Percentiles rank a stretch among this genome's conserved stretches.
These are phyloP conservation scores for Plasmopara viticola DNA, from an alignment of 352 stramenopile species.

Conservation along the genomic window DNA sequence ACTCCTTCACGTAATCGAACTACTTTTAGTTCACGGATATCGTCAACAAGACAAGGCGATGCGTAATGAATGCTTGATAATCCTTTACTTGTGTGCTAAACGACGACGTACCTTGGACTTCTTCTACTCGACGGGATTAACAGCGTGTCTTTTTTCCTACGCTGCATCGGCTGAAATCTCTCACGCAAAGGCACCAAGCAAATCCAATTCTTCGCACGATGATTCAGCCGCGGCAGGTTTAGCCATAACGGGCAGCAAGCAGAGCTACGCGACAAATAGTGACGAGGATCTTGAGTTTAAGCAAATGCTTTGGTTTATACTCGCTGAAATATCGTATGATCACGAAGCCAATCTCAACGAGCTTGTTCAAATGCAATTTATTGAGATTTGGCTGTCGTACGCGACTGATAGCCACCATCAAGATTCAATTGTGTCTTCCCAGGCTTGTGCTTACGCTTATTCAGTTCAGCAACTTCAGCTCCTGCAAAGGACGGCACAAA, in stretches of 20 bases:
- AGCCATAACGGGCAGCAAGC: constrained; percentile 44
- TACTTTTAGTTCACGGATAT: constrained; percentile 51
- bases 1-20: constrained; percentile 50
- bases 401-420: constrained; percentile 21
- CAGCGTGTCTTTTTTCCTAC: constrained; percentile 54
- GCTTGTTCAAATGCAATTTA: constrained; percentile 62
- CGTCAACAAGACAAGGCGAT: constrained; percentile 74
- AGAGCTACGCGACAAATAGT: constrained; percentile 59
- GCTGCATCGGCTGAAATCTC: constrained; percentile 46
- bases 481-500: constrained; percentile 51
- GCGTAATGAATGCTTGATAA: constrained; percentile 69
- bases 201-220: constrained; percentile 1
- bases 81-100: constrained; percentile 52
- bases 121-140: constrained; percentile 57
- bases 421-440: not conserved
- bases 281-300: constrained; percentile 83
- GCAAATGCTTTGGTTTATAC: constrained; percentile 61
- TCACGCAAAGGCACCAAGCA: constrained; percentile 3
- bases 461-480: constrained; percentile 40
- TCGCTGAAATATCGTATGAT: constrained; percentile 45
- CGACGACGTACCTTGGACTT: constrained; percentile 39
- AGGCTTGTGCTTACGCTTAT: constrained; percentile 29
- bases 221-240: constrained; percentile 16
- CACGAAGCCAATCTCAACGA: constrained; percentile 49
- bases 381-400: constrained; percentile 58